Conservation (phyloP, 495 filamentous ascomycete genomes). For the Podospora appendiculata region DNA sequence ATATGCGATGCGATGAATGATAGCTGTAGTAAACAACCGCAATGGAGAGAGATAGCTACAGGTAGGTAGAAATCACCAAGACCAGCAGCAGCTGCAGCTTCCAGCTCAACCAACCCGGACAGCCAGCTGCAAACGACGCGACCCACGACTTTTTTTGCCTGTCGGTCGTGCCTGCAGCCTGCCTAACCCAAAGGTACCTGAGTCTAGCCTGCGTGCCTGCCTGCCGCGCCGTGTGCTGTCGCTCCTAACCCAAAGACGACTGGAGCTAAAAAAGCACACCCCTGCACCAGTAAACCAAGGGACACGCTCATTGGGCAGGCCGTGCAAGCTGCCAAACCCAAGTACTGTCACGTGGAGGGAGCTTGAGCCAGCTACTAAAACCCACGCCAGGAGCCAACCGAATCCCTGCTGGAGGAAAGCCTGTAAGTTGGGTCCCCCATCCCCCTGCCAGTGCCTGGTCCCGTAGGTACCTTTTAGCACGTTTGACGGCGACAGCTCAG, state of each 20-base stretch:
- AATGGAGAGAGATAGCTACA: no score
- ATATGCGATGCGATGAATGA: not conserved
- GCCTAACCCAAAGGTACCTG: slow-evolving; percentile 1
- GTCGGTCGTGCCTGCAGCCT: not conserved
- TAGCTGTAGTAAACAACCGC: no score
- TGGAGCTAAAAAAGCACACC: not conserved
- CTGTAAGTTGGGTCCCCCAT: no score
- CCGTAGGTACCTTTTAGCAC: not conserved
- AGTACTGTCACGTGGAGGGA: slow-evolving; percentile 25
- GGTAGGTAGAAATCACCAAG: no score
- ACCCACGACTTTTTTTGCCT: slow-evolving; percentile 21
- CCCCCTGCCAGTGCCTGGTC: no score
- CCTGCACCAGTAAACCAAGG: slow-evolving; percentile 2
- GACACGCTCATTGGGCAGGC: no score
- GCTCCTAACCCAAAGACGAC: no score
- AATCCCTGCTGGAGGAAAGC: no score
- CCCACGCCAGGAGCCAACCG: not conserved
- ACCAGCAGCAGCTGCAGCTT: not conserved
- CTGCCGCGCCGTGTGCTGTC: not conserved
- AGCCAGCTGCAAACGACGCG: slow-evolving; percentile 9
- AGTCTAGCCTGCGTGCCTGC: not conserved
- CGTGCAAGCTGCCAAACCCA: no score
- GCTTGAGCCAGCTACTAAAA: slow-evolving; percentile 20
- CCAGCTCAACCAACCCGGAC: not conserved
- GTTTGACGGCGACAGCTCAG: not conserved